phyloP scores from a whole-genome alignment of 1,284 basidiomycete genomes.

The Rhodotorula glutinis region DNA sequence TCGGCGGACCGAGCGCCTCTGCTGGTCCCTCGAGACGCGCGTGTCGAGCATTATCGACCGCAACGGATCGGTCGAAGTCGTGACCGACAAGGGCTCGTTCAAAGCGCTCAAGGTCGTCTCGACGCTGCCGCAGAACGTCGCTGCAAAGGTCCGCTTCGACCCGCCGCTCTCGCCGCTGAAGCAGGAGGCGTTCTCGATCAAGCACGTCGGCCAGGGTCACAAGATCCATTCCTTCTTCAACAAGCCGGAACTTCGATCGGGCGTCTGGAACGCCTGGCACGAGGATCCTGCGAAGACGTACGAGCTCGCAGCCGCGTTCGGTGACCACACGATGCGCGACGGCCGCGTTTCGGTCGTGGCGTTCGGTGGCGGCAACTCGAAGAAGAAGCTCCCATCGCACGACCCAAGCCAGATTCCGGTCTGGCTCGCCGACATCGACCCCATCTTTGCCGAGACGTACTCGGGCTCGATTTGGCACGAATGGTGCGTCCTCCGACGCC shows the following conservation, averaged over 20 bases:
- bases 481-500: conserved; percentile 1
- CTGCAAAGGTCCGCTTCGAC: conserved; percentile 4
- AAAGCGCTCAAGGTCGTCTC: conserved; percentile 13
- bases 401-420: conserved; percentile 7
- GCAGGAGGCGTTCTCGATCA: conserved; percentile 11
- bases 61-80: conserved; percentile 11
- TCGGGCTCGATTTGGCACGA: conserved; percentile 4
- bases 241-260: conserved; percentile 6
- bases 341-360: conserved; percentile 9
- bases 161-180: conserved; percentile 1
- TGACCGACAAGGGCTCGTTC: conserved; percentile 9
- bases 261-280: conserved; percentile 7
- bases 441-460: conserved; percentile 4
- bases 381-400: background rate
- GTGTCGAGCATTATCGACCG: conserved; percentile 5
- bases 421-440: conserved; percentile 9
- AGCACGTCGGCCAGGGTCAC: conserved; percentile 2
- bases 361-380: conserved; percentile 7
- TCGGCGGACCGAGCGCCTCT: background rate
- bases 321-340: conserved; percentile 11
- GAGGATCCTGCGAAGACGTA: background rate
- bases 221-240: conserved; percentile 7
- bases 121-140: conserved; percentile 11
- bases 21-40: conserved; percentile 5
- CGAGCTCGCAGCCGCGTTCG: conserved; percentile 13